Evolutionary conservation across 208 protist genomes (phyloP).

Genomic region (Crithidia acanthocephali): DNA sequence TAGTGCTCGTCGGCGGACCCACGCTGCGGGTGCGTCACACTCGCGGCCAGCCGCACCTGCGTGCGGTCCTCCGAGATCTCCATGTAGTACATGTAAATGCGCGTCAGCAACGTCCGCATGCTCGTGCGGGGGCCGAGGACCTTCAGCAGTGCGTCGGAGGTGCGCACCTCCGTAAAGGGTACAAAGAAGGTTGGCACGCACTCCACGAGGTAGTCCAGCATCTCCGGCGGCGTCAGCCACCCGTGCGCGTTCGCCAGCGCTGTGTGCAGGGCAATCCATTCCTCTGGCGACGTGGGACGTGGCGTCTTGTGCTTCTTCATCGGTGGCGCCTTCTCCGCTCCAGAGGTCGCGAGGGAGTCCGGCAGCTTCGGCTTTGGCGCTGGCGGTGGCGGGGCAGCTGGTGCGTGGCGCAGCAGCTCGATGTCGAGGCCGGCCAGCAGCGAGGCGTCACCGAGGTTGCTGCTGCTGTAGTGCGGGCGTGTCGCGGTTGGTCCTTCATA

Average conservation of each 20-base stretch:
- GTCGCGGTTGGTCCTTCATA: slow-evolving; percentile 12
- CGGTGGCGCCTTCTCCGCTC: not conserved
- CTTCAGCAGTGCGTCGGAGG: slow-evolving; percentile 57
- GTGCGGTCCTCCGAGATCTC: slow-evolving; percentile 44
- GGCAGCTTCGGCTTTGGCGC: not conserved
- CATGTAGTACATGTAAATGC: slow-evolving; percentile 80
- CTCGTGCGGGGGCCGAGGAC: slow-evolving; percentile 52
- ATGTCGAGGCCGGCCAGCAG: slow-evolving; percentile 18
- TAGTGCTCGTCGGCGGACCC: slow-evolving; percentile 67
- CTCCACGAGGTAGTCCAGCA: slow-evolving; percentile 85
- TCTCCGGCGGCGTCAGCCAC: slow-evolving; percentile 59
- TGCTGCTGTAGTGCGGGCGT: not conserved
- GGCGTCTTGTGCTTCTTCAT: slow-evolving; percentile 8
- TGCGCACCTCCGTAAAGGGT: slow-evolving; percentile 49
- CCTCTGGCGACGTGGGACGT: slow-evolving; percentile 16
- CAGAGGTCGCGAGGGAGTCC: not conserved
- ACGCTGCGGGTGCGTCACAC: slow-evolving; percentile 44
- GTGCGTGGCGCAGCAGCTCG: slow-evolving; percentile 19
- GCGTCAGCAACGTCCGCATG: slow-evolving; percentile 52
- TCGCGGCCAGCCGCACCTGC: slow-evolving; percentile 49
- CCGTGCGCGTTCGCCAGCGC: slow-evolving; percentile 58
- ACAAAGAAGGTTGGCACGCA: slow-evolving; percentile 84
- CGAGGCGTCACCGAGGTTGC: not conserved
- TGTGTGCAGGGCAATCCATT: slow-evolving; percentile 60
- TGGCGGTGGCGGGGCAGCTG: not conserved